phyloP scores from a whole-genome alignment of 2,329 filamentous ascomycete species.

The Colletotrichum endophyticum region DNA sequence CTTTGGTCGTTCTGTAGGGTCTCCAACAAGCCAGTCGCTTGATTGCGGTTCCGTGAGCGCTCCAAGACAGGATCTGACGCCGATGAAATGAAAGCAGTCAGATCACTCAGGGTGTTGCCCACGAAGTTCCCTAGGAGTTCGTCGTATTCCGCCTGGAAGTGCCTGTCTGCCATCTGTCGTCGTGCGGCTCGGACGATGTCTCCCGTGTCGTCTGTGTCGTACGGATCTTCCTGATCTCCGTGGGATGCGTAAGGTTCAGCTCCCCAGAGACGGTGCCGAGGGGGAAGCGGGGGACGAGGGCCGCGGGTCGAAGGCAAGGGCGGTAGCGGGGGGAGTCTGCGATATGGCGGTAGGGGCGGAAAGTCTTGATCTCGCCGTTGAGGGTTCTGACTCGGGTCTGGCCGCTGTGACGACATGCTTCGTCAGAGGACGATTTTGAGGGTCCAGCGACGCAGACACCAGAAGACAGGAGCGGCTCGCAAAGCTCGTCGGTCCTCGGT shows the following conservation, averaged over 20 bases:
- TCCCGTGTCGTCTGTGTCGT: not conserved
- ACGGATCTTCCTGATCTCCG: not conserved
- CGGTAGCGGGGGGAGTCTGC: constrained; percentile 36
- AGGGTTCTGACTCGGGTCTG: constrained; percentile 25
- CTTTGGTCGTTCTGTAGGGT: constrained; percentile 15
- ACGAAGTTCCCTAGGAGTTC: constrained; percentile 16
- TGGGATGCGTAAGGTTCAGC: not conserved
- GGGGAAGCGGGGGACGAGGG: not conserved
- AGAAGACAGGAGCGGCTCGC: not conserved
- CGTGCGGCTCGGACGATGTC: not conserved
- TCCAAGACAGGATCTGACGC: not conserved
- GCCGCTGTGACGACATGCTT: constrained; percentile 23
- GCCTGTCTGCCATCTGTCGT: constrained; percentile 17
- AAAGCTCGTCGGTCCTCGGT: not conserved
- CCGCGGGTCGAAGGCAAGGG: not conserved
- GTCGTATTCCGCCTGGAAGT: constrained; percentile 22
- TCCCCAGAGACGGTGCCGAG: constrained; percentile 7
- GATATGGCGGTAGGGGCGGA: constrained; percentile 32
- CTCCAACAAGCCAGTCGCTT: not conserved
- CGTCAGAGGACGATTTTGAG: not conserved
- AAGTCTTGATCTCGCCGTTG: constrained; percentile 36
- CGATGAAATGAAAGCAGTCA: constrained; percentile 11
- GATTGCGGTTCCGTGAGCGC: not conserved
- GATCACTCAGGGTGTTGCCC: constrained; percentile 10
- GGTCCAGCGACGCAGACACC: constrained; percentile 17